Conservation (phyloP, 306 rosid genomes). For the Rosa persica region DNA sequence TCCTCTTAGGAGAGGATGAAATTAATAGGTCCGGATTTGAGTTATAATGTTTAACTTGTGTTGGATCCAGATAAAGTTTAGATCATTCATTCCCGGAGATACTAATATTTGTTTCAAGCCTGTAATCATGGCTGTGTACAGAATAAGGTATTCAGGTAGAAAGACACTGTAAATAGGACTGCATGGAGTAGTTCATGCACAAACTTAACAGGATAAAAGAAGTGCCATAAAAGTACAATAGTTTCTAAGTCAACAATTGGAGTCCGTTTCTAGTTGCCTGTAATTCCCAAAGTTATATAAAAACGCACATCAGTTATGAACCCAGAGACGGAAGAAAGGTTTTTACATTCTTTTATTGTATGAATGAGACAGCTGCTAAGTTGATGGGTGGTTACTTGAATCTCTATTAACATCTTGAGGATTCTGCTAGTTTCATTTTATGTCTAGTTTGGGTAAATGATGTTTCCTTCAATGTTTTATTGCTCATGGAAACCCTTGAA, state of each 20-base stretch:
- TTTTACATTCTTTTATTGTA: background rate
- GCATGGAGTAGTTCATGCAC: background rate
- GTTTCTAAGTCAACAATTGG: background rate
- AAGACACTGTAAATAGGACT: background rate
- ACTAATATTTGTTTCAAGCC: background rate
- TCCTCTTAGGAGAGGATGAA: background rate
- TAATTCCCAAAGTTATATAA: background rate
- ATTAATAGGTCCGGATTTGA: background rate
- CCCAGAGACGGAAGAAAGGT: background rate
- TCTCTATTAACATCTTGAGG: background rate
- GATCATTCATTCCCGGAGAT: background rate
- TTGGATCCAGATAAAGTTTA: background rate
- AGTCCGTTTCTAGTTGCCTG: background rate
- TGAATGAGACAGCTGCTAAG: background rate
- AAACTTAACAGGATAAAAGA: background rate
- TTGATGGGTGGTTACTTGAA: background rate
- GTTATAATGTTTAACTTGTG: background rate
- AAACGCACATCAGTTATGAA: background rate
- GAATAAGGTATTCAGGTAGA: background rate
- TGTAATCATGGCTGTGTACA: background rate
- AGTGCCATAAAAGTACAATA: background rate
- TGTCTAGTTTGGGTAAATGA: background rate
- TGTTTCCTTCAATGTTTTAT: background rate
- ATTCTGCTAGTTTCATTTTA: constrained; percentile 1
- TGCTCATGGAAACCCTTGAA: background rate